Percentiles rank a stretch among this genome's conserved stretches.
These are phyloP conservation scores for Wallemia hederae DNA, from an alignment of 1,284 basidiomycete species.

Conservation along the genomic window DNA sequence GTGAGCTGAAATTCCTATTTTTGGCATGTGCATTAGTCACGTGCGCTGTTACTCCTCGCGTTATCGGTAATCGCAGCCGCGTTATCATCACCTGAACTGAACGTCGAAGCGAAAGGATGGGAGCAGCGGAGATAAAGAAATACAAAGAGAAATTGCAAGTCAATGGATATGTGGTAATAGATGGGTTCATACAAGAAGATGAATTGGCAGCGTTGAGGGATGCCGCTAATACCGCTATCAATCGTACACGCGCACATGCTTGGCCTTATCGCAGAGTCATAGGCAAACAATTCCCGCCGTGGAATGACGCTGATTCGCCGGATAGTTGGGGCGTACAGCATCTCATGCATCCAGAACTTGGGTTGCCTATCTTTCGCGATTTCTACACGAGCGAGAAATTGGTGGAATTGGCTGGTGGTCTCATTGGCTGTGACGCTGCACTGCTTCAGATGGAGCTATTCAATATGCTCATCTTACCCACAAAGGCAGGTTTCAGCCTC, in stretches of 20 bases:
- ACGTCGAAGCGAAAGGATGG: no score
- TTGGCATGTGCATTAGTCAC: no score
- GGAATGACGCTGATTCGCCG: background rate
- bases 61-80: no score
- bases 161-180: background rate
- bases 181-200: background rate
- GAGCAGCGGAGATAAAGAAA: conserved; percentile 4
- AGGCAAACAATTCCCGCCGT: background rate
- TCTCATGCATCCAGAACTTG: background rate
- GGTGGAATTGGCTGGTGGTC: background rate
- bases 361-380: background rate
- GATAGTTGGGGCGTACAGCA: background rate
- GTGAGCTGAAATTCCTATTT: background rate
- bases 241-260: background rate
- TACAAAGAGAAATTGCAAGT: background rate
- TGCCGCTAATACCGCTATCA: background rate
- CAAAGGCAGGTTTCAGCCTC: background rate
- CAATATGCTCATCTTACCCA: background rate
- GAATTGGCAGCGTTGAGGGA: background rate
- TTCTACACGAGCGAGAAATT: background rate
- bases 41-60: no score
- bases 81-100: background rate
- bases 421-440: background rate
- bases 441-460: background rate
- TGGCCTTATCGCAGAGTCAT: background rate